Base-by-base conservation (phyloP, 192 early-diverging fungal species). In the Coemansia sp. region DNA sequence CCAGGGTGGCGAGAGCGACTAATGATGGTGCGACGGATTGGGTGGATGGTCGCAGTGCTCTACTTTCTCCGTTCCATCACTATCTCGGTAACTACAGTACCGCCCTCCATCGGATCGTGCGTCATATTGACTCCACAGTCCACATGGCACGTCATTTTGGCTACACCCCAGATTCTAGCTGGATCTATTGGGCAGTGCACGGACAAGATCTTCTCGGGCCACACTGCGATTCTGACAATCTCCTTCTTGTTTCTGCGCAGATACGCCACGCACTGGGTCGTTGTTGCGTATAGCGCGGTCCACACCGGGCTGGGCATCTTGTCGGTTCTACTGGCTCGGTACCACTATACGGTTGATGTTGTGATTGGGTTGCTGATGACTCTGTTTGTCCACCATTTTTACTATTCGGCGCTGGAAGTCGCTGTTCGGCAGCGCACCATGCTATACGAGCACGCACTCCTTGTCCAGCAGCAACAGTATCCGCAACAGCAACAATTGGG, bases 191-290 rank as follows among this genome's bases (percentile, higher is more conserved):
- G 82, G 34, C 82, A 84, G 43, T 88, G 87, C 71, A 84, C 86
- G 4, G 84, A 88, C 75, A 86, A 86, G 67, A 84, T 88, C n/a
- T 88, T 84, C 37, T 87, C 86, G 3, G 87, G 87, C 8, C 87
- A 88, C 70, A 87, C 87, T 1, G 76, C 81, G 3, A 75, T 88
- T 29, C 77, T 88, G 64, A 61, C 77, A 13, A 75, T 81, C 2
- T 74, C 83, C n/a, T 75, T 81, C 6, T 61, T 88, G 51, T 74
- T 86, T 18, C 86, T 86, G 87, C 72, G 79, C 13, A 60, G 78
- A 18, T 84, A 88, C 37, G 77, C 87, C 20, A 73, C 81, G 8
- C 70, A 86, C 55, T 69, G 74, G 66, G 60, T 59, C 8, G 52
- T 79, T 45, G 72, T 82, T 28, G 71, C 67, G 8, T 84, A 74